phyloP scores from a whole-genome alignment of 129 eudicot species.

The Apium graveolens region DNA sequence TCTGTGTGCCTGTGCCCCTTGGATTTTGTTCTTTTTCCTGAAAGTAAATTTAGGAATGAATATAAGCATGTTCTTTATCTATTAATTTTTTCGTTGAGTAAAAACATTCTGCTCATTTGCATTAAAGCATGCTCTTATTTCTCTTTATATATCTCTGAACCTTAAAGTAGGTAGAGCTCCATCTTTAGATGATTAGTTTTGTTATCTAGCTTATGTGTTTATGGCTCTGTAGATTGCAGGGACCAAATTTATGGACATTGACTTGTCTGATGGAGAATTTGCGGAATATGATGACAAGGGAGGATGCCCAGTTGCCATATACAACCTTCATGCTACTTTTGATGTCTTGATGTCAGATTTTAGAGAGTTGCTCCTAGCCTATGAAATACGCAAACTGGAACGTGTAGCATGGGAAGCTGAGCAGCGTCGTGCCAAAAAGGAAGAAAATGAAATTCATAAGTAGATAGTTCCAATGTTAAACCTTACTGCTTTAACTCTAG shows the following conservation, averaged over 20 bases:
- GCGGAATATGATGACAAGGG: conserved; percentile 84
- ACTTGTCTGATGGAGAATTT: conserved; percentile 69
- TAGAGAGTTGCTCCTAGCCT: background rate
- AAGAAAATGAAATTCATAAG: no score
- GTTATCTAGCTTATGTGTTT: background rate
- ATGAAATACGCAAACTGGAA: background rate
- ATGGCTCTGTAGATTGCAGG: conserved; percentile 45
- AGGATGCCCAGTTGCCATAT: conserved; percentile 66
- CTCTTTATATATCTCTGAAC: background rate
- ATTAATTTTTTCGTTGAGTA: background rate
- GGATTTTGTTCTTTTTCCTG: background rate
- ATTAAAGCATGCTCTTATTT: background rate
- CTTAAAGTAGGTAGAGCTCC: background rate
- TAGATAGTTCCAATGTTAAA: no score
- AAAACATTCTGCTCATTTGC: background rate
- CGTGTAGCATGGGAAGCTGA: no score
- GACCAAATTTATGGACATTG: conserved; percentile 60
- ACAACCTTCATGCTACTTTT: conserved; percentile 52
- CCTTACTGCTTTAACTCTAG: no score
- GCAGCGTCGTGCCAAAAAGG: no score
- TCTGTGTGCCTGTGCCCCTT: no score
- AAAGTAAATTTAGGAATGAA: background rate
- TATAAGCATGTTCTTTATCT: no score
- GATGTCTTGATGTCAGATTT: conserved; percentile 27
- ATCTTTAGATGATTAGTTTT: no score